phyloP scores from a whole-genome alignment of 495 filamentous ascomycete species.

The Talaromyces thailandensis region DNA sequence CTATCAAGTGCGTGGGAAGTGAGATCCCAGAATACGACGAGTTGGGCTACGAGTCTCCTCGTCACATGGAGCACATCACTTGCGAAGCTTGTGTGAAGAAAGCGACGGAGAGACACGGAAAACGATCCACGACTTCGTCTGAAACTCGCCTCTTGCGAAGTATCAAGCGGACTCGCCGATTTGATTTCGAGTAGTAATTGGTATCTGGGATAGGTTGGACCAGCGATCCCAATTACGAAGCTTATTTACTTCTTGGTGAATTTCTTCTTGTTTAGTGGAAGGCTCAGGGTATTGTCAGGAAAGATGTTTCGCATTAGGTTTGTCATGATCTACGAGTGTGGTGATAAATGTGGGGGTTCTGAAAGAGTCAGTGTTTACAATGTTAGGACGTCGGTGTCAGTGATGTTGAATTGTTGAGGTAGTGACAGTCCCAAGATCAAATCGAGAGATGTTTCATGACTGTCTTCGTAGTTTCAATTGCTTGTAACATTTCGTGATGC shows the following conservation, averaged over 20 bases:
- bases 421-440: not conserved
- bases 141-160: not conserved
- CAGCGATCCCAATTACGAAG: not conserved
- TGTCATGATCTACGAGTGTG: not conserved
- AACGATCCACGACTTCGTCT: not conserved
- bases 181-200: not conserved
- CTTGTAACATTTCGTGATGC: not conserved
- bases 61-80: conserved; percentile 42
- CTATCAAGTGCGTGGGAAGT: conserved; percentile 41
- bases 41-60: conserved; percentile 30
- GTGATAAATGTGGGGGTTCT: not conserved
- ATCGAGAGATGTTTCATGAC: not conserved
- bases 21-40: conserved; percentile 41
- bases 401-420: not conserved
- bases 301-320: not conserved
- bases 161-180: not conserved
- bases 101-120: not conserved
- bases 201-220: not conserved
- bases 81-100: conserved; percentile 29
- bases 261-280: not conserved
- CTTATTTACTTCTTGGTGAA: not conserved
- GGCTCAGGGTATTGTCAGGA: not conserved
- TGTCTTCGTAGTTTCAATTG: not conserved
- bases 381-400: not conserved
- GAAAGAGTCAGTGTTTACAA: not conserved